phyloP scores from a whole-genome alignment of 768 basidiomycete species.

The Agaricus blazei region DNA sequence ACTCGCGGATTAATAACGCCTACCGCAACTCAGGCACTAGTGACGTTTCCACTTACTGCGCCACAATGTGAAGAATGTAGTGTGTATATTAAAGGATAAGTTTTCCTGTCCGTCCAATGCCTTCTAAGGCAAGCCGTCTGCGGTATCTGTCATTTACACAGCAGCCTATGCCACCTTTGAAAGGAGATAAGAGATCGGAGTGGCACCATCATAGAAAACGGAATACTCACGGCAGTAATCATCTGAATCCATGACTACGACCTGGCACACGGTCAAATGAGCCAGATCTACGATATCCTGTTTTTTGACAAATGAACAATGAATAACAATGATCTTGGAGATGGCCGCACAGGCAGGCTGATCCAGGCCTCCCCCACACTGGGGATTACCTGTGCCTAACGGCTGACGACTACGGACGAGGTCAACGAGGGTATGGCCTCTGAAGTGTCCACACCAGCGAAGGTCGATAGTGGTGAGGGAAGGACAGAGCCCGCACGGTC shows the following conservation, averaged over 20 bases:
- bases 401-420: constrained; percentile 36
- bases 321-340: constrained; percentile 44
- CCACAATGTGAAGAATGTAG: not conserved
- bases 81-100: constrained; percentile 14
- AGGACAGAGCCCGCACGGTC: constrained; percentile 39
- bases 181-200: not conserved
- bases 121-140: constrained; percentile 35
- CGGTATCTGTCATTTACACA: constrained; percentile 55
- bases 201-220: not conserved
- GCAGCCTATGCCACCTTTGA: constrained; percentile 39
- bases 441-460: constrained; percentile 55
- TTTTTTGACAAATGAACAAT: constrained; percentile 54
- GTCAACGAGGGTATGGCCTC: constrained; percentile 44
- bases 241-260: constrained; percentile 33
- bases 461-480: constrained; percentile 44
- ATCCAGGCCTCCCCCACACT: not conserved
- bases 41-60: not conserved
- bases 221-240: constrained; percentile 52
- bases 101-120: constrained; percentile 1
- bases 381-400: not conserved
- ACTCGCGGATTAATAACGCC: constrained; percentile 4
- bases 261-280: constrained; percentile 38
- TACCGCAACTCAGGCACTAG: not conserved
- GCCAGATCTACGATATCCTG: constrained; percentile 49
- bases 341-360: constrained; percentile 24